Conservation (phyloP, 352 stramenopile species). For the Pythium insidiosum region DNA sequence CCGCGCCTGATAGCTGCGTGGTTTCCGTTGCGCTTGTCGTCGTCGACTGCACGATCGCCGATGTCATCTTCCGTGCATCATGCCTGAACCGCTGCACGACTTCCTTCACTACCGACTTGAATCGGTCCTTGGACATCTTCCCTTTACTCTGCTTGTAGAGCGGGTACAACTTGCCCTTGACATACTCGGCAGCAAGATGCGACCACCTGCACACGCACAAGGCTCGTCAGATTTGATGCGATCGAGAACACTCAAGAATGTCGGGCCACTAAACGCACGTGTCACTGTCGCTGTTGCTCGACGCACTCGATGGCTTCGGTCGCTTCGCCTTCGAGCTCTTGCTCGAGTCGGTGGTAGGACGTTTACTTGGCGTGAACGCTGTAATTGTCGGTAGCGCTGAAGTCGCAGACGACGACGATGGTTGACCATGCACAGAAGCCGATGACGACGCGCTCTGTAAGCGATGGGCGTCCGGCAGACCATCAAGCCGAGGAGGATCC, state of each 20-base stretch:
- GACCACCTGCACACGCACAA: conserved; percentile 29
- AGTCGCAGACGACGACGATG: no score
- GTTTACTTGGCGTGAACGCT: no score
- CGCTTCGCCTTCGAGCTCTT: background rate
- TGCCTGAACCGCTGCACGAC: conserved; percentile 44
- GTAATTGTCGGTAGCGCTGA: background rate
- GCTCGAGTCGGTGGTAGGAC: no score
- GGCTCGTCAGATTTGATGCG: background rate
- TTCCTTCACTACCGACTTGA: conserved; percentile 75
- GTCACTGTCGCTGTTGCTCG: no score
- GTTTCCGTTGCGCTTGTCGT: no score
- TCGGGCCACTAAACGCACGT: background rate
- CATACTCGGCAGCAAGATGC: conserved; percentile 52
- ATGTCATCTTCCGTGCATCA: conserved; percentile 57
- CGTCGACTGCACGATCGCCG: conserved; percentile 21
- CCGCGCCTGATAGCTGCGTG: conserved; percentile 40
- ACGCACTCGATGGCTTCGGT: background rate
- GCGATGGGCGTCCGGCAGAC: no score
- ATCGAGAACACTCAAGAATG: background rate
- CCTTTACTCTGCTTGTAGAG: conserved; percentile 57
- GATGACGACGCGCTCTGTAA: no score
- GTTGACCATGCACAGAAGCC: no score
- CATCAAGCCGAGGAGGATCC: conserved; percentile 10
- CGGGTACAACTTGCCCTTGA: conserved; percentile 75
- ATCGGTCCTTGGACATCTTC: conserved; percentile 62